A percentile compares a stretch with the other conserved stretches of the same genome.
Conservation (phyloP, 2,329 filamentous ascomycete genomes). For the Pseudocercospora pini-densiflorae region DNA sequence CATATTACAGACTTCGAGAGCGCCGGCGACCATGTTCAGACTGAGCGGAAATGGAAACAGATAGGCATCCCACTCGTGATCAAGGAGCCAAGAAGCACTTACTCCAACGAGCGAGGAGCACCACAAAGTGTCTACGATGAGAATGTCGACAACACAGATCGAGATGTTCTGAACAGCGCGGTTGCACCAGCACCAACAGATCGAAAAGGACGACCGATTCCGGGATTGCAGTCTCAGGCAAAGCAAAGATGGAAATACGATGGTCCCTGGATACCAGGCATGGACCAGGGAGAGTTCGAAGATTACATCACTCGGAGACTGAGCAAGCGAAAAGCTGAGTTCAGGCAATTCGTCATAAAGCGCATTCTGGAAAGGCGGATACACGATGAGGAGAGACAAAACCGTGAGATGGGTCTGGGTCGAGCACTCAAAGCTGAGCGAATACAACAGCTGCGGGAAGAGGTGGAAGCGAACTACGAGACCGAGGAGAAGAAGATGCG, state of each 20-base stretch:
- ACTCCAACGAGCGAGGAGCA: constrained; percentile 15
- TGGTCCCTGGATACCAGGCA: constrained; percentile 63
- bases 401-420: constrained; percentile 24
- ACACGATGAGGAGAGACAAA: constrained; percentile 25
- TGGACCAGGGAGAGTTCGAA: constrained; percentile 61
- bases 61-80: constrained; percentile 73
- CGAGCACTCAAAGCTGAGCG: constrained; percentile 18
- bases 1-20: constrained; percentile 88
- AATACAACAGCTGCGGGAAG: constrained; percentile 20
- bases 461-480: constrained; percentile 36
- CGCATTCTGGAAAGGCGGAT: constrained; percentile 31
- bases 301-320: constrained; percentile 51
- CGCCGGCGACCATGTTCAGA: constrained; percentile 78
- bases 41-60: constrained; percentile 84
- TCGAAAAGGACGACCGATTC: background rate
- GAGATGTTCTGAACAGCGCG: constrained; percentile 17
- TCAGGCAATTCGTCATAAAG: constrained; percentile 36
- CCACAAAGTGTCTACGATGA: constrained; percentile 47
- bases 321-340: constrained; percentile 39
- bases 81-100: constrained; percentile 34
- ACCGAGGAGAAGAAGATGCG: constrained; percentile 44
- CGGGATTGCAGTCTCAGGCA: constrained; percentile 1
- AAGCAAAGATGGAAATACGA: constrained; percentile 60
- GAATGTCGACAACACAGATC: constrained; percentile 50
- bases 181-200: background rate